Conservation (phyloP, 176 grass and related monocot species). For the Eleusine indica region DNA sequence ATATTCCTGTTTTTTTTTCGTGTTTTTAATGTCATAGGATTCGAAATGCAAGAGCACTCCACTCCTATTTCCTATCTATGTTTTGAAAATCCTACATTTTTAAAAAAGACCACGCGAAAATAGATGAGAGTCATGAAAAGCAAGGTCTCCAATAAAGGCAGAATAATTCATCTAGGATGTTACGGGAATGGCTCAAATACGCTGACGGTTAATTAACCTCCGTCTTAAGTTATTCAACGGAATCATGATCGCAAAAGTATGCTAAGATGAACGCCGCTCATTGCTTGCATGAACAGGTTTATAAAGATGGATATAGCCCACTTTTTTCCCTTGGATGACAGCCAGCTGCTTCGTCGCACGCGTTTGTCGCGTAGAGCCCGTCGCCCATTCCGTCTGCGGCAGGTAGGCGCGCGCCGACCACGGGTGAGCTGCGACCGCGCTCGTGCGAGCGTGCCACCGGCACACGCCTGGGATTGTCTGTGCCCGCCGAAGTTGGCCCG, state of each 20-base stretch:
- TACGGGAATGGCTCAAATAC: no score
- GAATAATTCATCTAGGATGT: no score
- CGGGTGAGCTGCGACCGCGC: neutral
- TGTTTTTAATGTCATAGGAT: no score
- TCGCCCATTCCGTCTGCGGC: neutral
- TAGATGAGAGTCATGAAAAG: no score
- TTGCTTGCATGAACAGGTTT: neutral
- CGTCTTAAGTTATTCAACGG: neutral
- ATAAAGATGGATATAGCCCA: neutral
- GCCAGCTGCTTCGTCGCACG: neutral
- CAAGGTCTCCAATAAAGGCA: no score
- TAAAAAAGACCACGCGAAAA: no score
- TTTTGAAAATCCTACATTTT: no score
- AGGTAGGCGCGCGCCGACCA: slow-evolving; percentile 21
- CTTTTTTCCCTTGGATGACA: neutral
- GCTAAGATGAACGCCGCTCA: neutral
- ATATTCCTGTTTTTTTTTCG: no score
- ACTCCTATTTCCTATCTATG: no score
- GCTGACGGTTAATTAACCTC: no score
- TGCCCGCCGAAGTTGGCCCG: neutral
- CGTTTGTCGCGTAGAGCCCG: slow-evolving; percentile 1
- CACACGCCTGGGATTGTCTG: neutral
- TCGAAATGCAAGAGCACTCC: no score
- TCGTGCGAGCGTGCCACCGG: neutral
- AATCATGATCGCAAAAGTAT: neutral